Evolutionary conservation across 495 filamentous ascomycete genomes (phyloP).

Genomic region (Collariella sp.): DNA sequence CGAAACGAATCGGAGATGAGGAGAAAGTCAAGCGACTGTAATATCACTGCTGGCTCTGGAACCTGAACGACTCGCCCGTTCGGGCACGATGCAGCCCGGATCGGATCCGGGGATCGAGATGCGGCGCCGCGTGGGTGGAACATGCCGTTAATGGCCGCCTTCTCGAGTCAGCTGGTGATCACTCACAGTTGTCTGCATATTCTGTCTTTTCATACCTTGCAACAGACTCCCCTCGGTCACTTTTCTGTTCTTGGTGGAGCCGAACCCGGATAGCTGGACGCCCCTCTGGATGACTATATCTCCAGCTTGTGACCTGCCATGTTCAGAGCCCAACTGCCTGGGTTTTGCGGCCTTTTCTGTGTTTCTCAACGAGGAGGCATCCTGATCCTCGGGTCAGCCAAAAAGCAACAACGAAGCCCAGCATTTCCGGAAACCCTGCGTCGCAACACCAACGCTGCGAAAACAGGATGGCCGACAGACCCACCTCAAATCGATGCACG

Average conservation of each 20-base stretch:
- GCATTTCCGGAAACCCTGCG: no score
- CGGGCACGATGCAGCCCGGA: background rate
- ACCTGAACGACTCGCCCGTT: background rate
- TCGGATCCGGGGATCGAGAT: background rate
- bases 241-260: no score
- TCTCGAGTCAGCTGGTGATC: background rate
- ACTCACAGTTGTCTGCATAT: background rate
- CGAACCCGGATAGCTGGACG: no score
- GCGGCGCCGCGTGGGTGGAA: background rate
- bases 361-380: no score
- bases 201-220: background rate
- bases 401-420: no score
- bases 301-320: no score
- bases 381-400: no score
- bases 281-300: no score
- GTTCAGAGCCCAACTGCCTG: no score
- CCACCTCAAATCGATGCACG: background rate
- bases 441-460: no score
- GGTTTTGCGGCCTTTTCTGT: no score
- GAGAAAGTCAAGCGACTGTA: background rate
- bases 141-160: background rate
- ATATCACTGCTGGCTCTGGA: background rate
- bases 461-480: background rate
- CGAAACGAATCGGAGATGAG: background rate
- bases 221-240: no score